Evolutionary conservation across 805 yeast species (phyloP).

Genomic region (Starmerella apicola): DNA sequence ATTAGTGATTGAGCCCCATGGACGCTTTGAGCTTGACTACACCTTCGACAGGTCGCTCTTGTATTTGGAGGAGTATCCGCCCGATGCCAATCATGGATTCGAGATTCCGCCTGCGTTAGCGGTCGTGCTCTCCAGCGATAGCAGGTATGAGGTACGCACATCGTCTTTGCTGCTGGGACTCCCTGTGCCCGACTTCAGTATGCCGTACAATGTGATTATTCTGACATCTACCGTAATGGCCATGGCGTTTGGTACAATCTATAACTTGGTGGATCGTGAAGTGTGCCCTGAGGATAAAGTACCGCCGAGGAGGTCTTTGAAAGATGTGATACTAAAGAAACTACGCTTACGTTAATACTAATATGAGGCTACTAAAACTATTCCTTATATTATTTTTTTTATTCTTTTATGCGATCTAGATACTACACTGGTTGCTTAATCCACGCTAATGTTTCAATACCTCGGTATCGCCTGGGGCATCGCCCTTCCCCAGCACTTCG

Average conservation of each 20-base stretch:
- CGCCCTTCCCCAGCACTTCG: background rate
- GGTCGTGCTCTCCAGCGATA: background rate
- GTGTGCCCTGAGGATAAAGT: conserved; percentile 44
- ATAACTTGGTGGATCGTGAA: conserved; percentile 42
- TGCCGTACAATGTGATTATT: conserved; percentile 97
- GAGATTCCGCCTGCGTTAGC: conserved; percentile 74
- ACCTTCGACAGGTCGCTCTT: conserved; percentile 80
- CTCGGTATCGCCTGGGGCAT: background rate
- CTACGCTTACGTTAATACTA: no score
- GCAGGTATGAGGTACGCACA: conserved; percentile 42
- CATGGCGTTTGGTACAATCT: conserved; percentile 74
- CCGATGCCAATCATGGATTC: conserved; percentile 97
- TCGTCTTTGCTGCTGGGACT: conserved; percentile 74
- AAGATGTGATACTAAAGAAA: no score
- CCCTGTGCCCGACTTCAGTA: conserved; percentile 95
- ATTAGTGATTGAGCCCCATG: conserved; percentile 41
- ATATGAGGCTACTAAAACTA: no score
- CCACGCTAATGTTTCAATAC: background rate
- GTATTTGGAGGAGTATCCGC: conserved; percentile 88
- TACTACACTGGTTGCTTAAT: no score
- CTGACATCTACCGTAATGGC: conserved; percentile 90
- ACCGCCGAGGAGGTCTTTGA: conserved; percentile 1
- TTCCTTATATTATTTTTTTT: no score
- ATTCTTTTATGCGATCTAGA: no score
- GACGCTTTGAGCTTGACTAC: conserved; percentile 33